These are phyloP conservation scores for Ramaria rubella DNA, from an alignment of 768 basidiomycete species.

Conservation along the genomic window DNA sequence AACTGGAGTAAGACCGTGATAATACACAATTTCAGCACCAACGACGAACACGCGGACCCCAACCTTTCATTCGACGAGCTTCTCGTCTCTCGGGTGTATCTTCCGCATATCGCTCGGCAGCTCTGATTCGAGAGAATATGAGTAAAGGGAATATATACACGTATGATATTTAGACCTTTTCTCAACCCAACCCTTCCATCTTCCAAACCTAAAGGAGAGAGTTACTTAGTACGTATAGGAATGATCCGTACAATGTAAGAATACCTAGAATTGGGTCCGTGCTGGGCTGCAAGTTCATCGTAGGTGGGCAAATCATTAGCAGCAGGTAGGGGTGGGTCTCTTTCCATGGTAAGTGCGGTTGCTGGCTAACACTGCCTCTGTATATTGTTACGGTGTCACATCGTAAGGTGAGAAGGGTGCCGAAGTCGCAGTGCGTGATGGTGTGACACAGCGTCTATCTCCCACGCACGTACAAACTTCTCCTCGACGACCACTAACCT, in stretches of 20 bases:
- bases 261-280: slow-evolving; percentile 79
- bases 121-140: slow-evolving; percentile 36
- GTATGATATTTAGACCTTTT: slow-evolving; percentile 49
- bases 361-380: no score
- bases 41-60: slow-evolving; percentile 47
- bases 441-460: not conserved
- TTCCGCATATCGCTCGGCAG: slow-evolving; percentile 75
- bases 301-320: slow-evolving; percentile 68
- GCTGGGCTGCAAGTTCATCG: slow-evolving; percentile 67
- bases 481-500: not conserved
- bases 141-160: slow-evolving; percentile 7
- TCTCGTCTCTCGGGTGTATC: slow-evolving; percentile 50
- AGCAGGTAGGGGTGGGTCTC: not conserved
- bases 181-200: slow-evolving; percentile 86
- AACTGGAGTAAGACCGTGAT: not conserved
- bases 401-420: not conserved
- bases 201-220: slow-evolving; percentile 55
- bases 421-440: not conserved
- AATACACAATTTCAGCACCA: slow-evolving; percentile 1
- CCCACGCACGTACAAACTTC: not conserved
- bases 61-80: slow-evolving; percentile 59
- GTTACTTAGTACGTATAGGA: slow-evolving; percentile 9
- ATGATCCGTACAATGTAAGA: slow-evolving; percentile 3
- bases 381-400: not conserved
- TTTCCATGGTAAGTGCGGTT: slow-evolving; percentile 4